Conservation (phyloP, 2,329 filamentous ascomycete species). For the Sporothrix schenckii region DNA sequence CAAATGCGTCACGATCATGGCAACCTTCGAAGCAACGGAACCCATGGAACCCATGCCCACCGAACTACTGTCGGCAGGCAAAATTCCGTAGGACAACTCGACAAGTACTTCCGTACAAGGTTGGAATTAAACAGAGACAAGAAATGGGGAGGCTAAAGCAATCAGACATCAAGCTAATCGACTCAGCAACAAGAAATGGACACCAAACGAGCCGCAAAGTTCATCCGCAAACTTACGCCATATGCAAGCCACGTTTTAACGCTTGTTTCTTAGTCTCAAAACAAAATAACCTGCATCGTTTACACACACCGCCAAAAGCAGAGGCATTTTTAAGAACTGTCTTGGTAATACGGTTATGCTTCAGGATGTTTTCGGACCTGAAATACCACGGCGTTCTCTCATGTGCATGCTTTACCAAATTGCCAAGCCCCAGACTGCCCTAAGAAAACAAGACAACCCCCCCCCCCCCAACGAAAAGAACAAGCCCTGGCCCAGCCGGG, state of each 20-base stretch:
- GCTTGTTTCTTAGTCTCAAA: background rate
- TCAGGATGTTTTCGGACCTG: background rate
- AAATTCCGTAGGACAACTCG: background rate
- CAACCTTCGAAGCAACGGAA: background rate
- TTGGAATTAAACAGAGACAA: background rate
- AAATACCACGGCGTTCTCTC: too few species aligned
- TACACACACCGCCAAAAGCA: slow-evolving; percentile 17
- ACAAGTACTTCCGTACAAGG: background rate
- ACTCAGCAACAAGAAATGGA: background rate
- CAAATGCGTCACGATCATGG: background rate
- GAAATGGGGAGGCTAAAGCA: background rate
- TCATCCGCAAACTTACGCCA: background rate
- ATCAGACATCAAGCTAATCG: background rate
- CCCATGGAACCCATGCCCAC: background rate
- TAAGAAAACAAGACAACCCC: background rate
- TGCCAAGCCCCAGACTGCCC: background rate
- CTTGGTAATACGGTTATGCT: background rate
- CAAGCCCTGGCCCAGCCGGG: background rate
- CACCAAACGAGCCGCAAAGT: slow-evolving; percentile 21
- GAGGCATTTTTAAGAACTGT: background rate
- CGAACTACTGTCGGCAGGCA: slow-evolving; percentile 1
- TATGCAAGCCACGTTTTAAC: slow-evolving; percentile 19
- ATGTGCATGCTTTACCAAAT: slow-evolving; percentile 7
- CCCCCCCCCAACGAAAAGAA: background rate
- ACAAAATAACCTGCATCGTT: background rate